These are phyloP conservation scores for Dipsacomyces acuminosporus DNA, from an alignment of 371 early-diverging fungal genomes.

Conservation along the genomic window DNA sequence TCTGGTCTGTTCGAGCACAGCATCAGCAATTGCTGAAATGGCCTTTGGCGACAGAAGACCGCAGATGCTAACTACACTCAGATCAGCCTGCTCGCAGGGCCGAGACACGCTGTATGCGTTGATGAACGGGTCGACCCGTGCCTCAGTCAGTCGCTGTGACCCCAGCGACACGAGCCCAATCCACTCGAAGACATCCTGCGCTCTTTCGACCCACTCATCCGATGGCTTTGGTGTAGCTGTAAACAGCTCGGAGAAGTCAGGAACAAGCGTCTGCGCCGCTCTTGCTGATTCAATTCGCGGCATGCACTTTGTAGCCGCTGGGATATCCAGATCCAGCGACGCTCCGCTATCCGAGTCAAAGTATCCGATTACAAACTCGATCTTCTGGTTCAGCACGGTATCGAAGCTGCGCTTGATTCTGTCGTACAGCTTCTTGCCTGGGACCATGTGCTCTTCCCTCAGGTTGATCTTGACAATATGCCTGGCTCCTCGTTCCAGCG, in stretches of 20 bases:
- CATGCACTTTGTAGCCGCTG: constrained; percentile 7
- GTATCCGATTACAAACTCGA: constrained; percentile 24
- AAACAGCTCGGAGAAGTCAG: constrained; percentile 3
- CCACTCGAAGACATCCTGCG: constrained; percentile 36
- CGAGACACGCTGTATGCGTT: constrained; percentile 20
- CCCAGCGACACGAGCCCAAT: constrained; percentile 25
- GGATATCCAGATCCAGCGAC: constrained; percentile 22
- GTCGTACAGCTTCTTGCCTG: constrained; percentile 26
- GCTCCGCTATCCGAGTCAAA: constrained; percentile 16
- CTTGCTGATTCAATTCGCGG: neutral
- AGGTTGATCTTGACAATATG: constrained; percentile 30
- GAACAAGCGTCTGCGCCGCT: constrained; percentile 1
- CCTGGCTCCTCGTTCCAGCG: constrained; percentile 31
- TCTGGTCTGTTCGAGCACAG: neutral
- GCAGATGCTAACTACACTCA: constrained; percentile 12
- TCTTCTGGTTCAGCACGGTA: constrained; percentile 13
- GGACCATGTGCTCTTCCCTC: constrained; percentile 18
- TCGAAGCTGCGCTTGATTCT: constrained; percentile 18
- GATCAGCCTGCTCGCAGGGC: constrained; percentile 3
- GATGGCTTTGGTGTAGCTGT: neutral
- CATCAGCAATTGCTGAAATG: constrained; percentile 10
- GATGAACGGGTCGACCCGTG: constrained; percentile 2
- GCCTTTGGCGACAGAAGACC: constrained; percentile 38
- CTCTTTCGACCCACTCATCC: constrained; percentile 25
- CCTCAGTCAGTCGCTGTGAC: neutral